Conservation (phyloP, 2,329 filamentous ascomycete species). For the Trichophyton equinum region DNA sequence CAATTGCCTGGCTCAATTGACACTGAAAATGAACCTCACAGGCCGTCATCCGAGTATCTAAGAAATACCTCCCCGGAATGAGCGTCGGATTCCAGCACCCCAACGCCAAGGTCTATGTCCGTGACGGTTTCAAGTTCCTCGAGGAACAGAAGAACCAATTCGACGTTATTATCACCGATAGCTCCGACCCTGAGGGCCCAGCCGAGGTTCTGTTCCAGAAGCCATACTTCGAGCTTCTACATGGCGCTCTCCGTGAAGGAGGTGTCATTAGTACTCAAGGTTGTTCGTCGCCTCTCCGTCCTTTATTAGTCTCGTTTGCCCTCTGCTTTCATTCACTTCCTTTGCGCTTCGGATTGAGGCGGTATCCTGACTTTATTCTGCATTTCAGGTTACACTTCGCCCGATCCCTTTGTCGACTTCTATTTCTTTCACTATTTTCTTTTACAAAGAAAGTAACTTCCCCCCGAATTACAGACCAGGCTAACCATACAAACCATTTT, state of each 20-base stretch:
- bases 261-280: conserved; percentile 99
- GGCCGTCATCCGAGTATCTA: conserved; percentile 95
- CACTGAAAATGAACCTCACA: conserved; percentile 19
- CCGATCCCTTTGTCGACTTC: conserved; percentile 14
- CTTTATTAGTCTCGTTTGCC: conserved; percentile 59
- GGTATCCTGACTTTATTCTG: conserved; percentile 3
- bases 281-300: conserved; percentile 86
- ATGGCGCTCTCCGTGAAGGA: conserved; percentile 79
- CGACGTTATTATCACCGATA: conserved; percentile 99
- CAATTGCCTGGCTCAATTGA: not conserved
- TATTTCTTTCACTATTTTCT: conserved; percentile 19
- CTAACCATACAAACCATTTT: conserved; percentile 14
- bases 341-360: conserved; percentile 9
- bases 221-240: conserved; percentile 91
- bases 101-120: conserved; percentile 82
- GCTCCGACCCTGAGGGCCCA: conserved; percentile 90
- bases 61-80: conserved; percentile 95
- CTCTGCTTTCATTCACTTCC: conserved; percentile 28
- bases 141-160: conserved; percentile 93
- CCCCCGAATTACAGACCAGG: conserved; percentile 6
- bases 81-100: conserved; percentile 84
- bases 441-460: conserved; percentile 5
- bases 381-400: conserved; percentile 3
- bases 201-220: conserved; percentile 97
- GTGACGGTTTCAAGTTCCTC: conserved; percentile 98